A percentile compares a stretch with the other conserved stretches of the same genome.
Conservation (phyloP, 2,329 filamentous ascomycete genomes). For the Lachnellula arida region DNA sequence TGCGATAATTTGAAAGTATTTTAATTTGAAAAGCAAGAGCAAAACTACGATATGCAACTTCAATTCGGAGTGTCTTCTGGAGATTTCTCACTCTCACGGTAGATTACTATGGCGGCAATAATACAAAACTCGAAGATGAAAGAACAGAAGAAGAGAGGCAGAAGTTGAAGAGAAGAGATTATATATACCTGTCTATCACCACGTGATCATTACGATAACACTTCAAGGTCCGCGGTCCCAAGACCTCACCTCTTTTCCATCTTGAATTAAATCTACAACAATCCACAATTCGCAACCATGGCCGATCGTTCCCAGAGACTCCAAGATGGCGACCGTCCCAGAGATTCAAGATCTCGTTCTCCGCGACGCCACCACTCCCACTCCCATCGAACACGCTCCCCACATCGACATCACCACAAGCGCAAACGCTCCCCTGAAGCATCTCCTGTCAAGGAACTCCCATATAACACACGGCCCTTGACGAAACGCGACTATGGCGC, state of each 20-base stretch:
- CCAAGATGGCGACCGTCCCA: not conserved
- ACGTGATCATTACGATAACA: too few relatives aligned
- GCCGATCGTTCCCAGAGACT: not conserved
- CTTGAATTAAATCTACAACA: not conserved
- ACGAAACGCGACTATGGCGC: constrained; percentile 61
- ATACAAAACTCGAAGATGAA: too few relatives aligned
- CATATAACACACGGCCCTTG: constrained; percentile 61
- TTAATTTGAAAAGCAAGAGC: too few relatives aligned
- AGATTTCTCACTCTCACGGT: too few relatives aligned
- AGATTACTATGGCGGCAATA: too few relatives aligned
- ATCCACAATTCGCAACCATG: not conserved
- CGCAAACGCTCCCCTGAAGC: constrained; percentile 26
- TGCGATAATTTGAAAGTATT: not conserved
- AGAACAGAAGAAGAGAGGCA: too few relatives aligned
- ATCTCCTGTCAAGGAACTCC: constrained; percentile 41
- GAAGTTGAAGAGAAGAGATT: too few relatives aligned
- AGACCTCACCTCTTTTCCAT: too few relatives aligned
- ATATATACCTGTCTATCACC: too few relatives aligned
- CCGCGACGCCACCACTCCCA: constrained; percentile 10
- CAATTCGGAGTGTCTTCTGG: too few relatives aligned
- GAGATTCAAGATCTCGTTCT: constrained; percentile 17
- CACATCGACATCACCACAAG: constrained; percentile 33
- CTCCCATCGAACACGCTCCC: constrained; percentile 18
- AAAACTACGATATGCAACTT: too few relatives aligned
- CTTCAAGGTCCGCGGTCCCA: too few relatives aligned